Evolutionary conservation across 2,329 filamentous ascomycete species (phyloP).

Genomic region (Fusarium citri): DNA sequence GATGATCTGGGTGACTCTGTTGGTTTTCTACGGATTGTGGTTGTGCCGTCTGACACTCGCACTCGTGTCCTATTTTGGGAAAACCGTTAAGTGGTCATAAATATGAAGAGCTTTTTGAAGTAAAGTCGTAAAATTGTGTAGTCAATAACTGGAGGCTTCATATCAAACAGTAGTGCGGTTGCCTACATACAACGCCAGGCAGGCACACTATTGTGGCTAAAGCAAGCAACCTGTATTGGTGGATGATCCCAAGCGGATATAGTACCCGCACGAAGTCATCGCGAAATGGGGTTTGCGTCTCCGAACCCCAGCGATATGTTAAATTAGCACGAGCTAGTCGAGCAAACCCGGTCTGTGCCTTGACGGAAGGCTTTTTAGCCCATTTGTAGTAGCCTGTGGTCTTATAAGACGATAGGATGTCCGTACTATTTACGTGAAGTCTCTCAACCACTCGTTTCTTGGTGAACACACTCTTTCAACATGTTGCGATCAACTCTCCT

Average conservation of each 20-base stretch:
- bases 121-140: neutral
- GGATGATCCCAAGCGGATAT: conserved; percentile 17
- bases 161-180: neutral
- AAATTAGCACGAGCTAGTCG: conserved; percentile 32
- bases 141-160: neutral
- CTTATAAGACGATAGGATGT: conserved; percentile 31
- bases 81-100: neutral
- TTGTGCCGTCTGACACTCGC: conserved; percentile 44
- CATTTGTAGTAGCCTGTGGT: conserved; percentile 9
- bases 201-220: neutral
- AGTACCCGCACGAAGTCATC: conserved; percentile 40
- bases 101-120: neutral
- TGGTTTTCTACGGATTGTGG: conserved; percentile 26
- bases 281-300: conserved; percentile 18
- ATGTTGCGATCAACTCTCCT: conserved; percentile 47
- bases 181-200: neutral
- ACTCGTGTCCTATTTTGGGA: conserved; percentile 27
- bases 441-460: neutral
- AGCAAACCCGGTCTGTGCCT: conserved; percentile 11
- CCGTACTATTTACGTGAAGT: neutral
- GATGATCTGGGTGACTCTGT: conserved; percentile 12
- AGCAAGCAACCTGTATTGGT: conserved; percentile 13
- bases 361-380: conserved; percentile 21
- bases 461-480: neutral
- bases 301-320: conserved; percentile 26